A percentile compares a stretch with the other conserved stretches of the same genome.
Conservation (phyloP, 1,284 basidiomycete genomes). For the Fomitopsis pinicola region DNA sequence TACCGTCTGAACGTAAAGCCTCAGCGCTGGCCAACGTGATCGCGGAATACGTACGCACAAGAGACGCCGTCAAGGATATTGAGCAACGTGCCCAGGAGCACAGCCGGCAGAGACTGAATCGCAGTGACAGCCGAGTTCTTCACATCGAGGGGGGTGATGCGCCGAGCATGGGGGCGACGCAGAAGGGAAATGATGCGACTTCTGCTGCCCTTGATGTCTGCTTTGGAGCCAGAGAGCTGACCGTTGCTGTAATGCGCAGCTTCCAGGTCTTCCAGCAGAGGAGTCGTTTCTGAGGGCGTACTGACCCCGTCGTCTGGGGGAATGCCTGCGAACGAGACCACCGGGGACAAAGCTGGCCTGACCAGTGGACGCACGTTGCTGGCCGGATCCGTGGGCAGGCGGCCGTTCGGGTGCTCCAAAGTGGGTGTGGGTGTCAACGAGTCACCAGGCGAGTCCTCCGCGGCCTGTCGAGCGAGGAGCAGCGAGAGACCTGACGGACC, state of each 20-base stretch:
- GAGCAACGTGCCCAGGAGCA: slow-evolving; percentile 81
- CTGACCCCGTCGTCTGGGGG: not conserved
- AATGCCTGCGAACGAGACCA: not conserved
- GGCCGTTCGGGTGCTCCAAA: not conserved
- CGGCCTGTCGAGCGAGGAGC: slow-evolving; percentile 30
- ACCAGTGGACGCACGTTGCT: not conserved
- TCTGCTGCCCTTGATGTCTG: slow-evolving; percentile 14
- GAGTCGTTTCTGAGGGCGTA: slow-evolving; percentile 15
- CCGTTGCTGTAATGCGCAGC: slow-evolving; percentile 15
- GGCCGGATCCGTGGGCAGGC: not conserved
- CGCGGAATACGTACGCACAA: slow-evolving; percentile 47
- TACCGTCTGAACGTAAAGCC: slow-evolving; percentile 48
- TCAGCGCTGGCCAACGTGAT: not conserved
- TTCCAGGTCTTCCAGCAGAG: slow-evolving; percentile 26
- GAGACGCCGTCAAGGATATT: slow-evolving; percentile 94
- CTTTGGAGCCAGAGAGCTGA: slow-evolving; percentile 9
- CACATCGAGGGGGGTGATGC: not conserved
- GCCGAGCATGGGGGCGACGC: not conserved
- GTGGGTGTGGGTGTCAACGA: slow-evolving; percentile 10
- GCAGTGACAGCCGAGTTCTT: slow-evolving; percentile 29
- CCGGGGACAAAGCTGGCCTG: not conserved
- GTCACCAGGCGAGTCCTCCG: slow-evolving; percentile 6
- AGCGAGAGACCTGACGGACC: slow-evolving; percentile 39
- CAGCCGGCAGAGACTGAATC: slow-evolving; percentile 69
- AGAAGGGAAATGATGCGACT: not conserved